Evolutionary conservation across 1,284 basidiomycete genomes (phyloP), one percentile per base, ranked within the genome.

Genomic region (Pseudozyma thailandica): DNA sequence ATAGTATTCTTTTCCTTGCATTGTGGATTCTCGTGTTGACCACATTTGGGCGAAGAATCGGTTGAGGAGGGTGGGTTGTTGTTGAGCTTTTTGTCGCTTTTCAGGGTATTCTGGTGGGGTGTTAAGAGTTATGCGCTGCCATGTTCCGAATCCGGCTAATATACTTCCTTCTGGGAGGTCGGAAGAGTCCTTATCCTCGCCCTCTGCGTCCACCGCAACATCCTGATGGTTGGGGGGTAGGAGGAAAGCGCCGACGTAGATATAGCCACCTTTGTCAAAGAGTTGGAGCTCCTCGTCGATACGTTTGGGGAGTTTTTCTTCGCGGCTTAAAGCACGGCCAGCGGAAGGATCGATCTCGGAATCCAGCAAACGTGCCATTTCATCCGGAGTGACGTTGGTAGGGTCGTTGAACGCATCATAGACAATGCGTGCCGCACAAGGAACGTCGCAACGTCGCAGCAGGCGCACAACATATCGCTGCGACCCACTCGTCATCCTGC

Each of bases 31-130:
- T 8, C 66, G 13, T 0, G 60, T 63, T 5, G 31, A 23, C 43
- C 35, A 42, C 41, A 70, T 51, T 25, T 59, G 25, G 1, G 60
- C 59, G 5, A 53, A 49, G 42, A 70, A 70, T 0, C 60, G 25
- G 35, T 58, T 51, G 4, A 48, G 3, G 6, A 70, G 43, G 6
- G 26, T 42, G 0, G 58, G 64, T 2, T 37, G 4, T n/a, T 33
- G 3, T 1, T 20, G 1, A 15, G 27, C 56, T n/a, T 48, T 54
- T 25, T 23, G n/a, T 13, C 45, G 16, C 7, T 27, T 46, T 12
- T 55, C 48, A 0, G 28, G 30, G 2, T 20, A n/a, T 7, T 51
- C 48, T 0, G 31, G 20, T 4, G 42, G 39, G 0, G 41, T n/a
- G 7, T 9, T 2, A 3, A 13, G 6, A 18, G 31, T 30, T 26